Percentiles rank a stretch among this genome's conserved stretches.
Evolutionary conservation across 129 eudicot genomes (phyloP).

Genomic region (Flaveria sonorensis): DNA sequence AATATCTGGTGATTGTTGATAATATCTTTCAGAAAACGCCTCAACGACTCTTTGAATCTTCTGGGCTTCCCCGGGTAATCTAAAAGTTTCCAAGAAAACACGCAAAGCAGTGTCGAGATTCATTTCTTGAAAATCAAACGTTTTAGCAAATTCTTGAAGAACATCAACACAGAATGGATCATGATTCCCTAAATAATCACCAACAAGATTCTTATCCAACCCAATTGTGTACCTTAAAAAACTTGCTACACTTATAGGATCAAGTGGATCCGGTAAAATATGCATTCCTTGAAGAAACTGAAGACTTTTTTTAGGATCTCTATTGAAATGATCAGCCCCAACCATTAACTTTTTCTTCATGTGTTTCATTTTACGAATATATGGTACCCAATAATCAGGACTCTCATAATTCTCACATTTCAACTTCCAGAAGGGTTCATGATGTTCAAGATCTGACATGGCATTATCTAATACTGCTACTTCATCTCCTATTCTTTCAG

Average conservation of each 20-base stretch:
- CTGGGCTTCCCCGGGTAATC: conserved; percentile 83
- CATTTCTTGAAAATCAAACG: conserved; percentile 72
- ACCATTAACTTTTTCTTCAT: conserved; percentile 60
- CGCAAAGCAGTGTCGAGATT: conserved; percentile 75
- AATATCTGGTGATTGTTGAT: conserved; percentile 56
- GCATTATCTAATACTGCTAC: conserved; percentile 36
- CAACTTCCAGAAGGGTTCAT: conserved; percentile 58
- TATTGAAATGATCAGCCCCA: conserved; percentile 74
- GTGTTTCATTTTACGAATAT: conserved; percentile 50
- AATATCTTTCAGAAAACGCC: conserved; percentile 69
- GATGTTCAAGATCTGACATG: conserved; percentile 37
- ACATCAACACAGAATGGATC: conserved; percentile 71
- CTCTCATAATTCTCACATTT: conserved; percentile 52
- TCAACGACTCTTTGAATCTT: conserved; percentile 79
- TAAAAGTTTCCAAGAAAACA: conserved; percentile 65
- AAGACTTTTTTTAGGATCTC: conserved; percentile 71
- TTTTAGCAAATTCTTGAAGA: conserved; percentile 67
- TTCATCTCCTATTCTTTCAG: conserved; percentile 55
- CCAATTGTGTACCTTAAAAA: conserved; percentile 65
- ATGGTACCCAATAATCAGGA: conserved; percentile 65
- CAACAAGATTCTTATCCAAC: conserved; percentile 65
- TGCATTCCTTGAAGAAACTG: conserved; percentile 61
- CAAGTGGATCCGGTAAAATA: conserved; percentile 55
- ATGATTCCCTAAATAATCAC: conserved; percentile 71
- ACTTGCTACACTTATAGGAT: conserved; percentile 63